Evolutionary conservation across 2,329 filamentous ascomycete species (phyloP), one percentile per base, ranked within the genome.

Genomic region (Exophiala sp.): DNA sequence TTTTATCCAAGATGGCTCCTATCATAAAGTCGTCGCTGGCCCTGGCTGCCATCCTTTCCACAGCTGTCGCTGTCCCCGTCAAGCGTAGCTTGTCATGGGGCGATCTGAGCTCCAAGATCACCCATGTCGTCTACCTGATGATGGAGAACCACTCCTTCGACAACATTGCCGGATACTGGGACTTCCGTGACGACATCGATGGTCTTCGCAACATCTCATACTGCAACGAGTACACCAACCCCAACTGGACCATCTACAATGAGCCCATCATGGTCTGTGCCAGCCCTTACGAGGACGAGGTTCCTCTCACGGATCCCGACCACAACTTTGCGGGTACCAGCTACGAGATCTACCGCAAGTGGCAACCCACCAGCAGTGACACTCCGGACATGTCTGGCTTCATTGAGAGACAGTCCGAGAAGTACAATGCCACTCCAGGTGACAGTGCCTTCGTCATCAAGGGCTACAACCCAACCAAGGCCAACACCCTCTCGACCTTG

Each of bases 321-420:
- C 55, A 58, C 48, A 58, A 58, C 44, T 58, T 58, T 12, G 55
- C 55, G 10, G 55, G 55, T 32, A 44, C 36, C 24, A 58, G 55
- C 45, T 58, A 58, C 40, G 51, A 58, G 40, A 58, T 58, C 52
- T 58, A 58, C 36, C 55, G 55, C 43, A 58, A 58, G 49, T 58
- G 55, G 55, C n/a, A 58, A 9, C 55, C 55, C 2, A 52, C 51
- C 5, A 24, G n/a, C 1, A 49, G 47, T 29, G 55, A 58, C 10
- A 46, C 51, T 9, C 55, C 55, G 4, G 52, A 52, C 43, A 58
- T 58, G 55, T 55, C 51, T 1, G 55, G 55, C n/a, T 58, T 58
- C 52, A 58, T 58, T 29, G 55, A 58, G 41, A 39, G 55, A 32
- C 55, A 58, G 21, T 58, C 55, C 3, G 55, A 58, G 24, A 52